Evolutionary conservation across 306 rosid species (phyloP).

Genomic region (Quercus gilva): DNA sequence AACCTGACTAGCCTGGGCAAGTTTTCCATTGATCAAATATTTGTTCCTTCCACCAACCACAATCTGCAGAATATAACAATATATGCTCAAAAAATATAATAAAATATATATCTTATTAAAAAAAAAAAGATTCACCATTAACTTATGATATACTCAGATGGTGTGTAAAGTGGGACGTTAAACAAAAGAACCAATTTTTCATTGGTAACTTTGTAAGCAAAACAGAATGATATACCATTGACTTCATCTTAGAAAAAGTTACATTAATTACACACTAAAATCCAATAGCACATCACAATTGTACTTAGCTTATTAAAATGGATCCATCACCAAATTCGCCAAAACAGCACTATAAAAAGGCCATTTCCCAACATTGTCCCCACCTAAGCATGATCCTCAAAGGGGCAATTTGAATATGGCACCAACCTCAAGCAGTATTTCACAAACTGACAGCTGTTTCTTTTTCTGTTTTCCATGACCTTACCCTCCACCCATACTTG

Average conservation of each 20-base stretch:
- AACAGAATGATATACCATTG: neutral
- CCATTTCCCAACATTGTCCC: neutral
- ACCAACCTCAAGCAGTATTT: neutral
- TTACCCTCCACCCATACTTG: too few relatives aligned
- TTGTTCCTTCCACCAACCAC: constrained; percentile 98
- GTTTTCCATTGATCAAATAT: constrained; percentile 88
- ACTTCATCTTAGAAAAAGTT: neutral
- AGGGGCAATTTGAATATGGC: neutral
- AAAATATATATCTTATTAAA: too few relatives aligned
- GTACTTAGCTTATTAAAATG: neutral
- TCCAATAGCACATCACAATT: neutral
- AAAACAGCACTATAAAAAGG: neutral
- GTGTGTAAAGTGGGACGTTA: too few relatives aligned
- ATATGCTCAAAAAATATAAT: neutral
- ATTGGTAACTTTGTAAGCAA: neutral
- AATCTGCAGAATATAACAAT: constrained; percentile 55
- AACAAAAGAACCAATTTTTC: neutral
- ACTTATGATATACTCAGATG: too few relatives aligned
- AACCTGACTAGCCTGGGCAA: constrained; percentile 97
- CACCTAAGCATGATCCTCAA: neutral
- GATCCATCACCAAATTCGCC: neutral
- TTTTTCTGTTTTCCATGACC: too few relatives aligned
- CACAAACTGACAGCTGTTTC: too few relatives aligned
- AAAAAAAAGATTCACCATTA: too few relatives aligned
- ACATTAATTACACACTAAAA: neutral